These are phyloP conservation scores for Colletotrichum zoysiae DNA, from an alignment of 2,329 filamentous ascomycete species.

Conservation along the genomic window DNA sequence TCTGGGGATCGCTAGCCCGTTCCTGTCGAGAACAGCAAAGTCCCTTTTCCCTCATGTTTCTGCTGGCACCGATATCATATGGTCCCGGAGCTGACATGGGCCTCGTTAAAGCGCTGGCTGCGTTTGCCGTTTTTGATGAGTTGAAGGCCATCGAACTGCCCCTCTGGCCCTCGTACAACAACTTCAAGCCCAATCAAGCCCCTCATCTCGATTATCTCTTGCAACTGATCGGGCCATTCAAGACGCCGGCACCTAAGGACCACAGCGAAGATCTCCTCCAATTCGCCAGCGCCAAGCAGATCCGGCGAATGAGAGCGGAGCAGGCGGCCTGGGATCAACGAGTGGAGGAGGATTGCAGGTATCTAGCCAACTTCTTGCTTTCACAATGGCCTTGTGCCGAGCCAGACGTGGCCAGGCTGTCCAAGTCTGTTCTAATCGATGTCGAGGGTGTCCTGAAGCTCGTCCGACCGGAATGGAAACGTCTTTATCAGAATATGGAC, in stretches of 20 bases:
- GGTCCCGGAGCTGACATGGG: conserved; percentile 52
- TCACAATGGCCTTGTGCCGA: conserved; percentile 59
- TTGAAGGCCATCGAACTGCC: conserved; percentile 56
- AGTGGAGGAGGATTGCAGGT: conserved; percentile 51
- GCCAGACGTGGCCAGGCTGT: conserved; percentile 49
- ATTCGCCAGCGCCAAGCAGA: conserved; percentile 48
- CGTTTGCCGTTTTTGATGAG: conserved; percentile 56
- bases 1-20: conserved; percentile 60
- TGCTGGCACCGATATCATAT: conserved; percentile 60
- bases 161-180: conserved; percentile 48
- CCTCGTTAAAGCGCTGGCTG: conserved; percentile 57
- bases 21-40: conserved; percentile 50
- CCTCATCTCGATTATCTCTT: conserved; percentile 50
- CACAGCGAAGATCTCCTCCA: conserved; percentile 44
- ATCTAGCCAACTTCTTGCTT: conserved; percentile 57
- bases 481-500: conserved; percentile 61
- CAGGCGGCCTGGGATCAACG: conserved; percentile 48
- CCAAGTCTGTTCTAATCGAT: conserved; percentile 52
- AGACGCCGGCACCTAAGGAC: conserved; percentile 47
- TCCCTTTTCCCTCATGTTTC: conserved; percentile 58
- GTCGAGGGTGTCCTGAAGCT: conserved; percentile 52
- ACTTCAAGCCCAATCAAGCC: conserved; percentile 52
- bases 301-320: conserved; percentile 48
- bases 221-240: conserved; percentile 50
- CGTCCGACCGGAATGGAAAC: conserved; percentile 61